Base-by-base conservation (phyloP, 2,329 filamentous ascomycete species). In the Aspergillus flavus region DNA sequence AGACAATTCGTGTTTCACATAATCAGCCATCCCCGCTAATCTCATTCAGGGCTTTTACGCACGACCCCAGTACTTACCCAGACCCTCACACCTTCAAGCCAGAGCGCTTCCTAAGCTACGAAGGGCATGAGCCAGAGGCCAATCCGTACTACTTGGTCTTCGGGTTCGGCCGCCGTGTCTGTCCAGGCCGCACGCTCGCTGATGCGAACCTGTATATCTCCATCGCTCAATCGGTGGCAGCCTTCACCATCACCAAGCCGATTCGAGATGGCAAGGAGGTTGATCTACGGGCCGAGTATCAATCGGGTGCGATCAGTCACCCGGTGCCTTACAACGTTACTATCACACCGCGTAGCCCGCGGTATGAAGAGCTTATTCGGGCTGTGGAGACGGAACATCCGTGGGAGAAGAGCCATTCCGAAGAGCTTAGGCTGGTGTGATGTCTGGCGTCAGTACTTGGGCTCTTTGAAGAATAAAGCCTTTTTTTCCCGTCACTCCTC, bases 201-300 rank as follows among this genome's bases (percentile, higher is more conserved):
- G 77, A 82, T 34, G 71, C 72, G 6, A 74, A 75, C 0, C 34
- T 82, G 0, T 82, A 75, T 60, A 64, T 81, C 9, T 78, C 67
- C n/a, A 74, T 81, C 28, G 80, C 78, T 0, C 81, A 81, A 28
- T 71, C 76, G 0, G 71, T 87, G 0, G 78, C 85, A 0, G 80
- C 79, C 0, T 86, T 86, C 54, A 69, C 77, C 11, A 73, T 85
- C 21, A 62, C 64, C 23, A 82, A 82, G 61, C 63, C 67, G 19
- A n/a, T 26, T 14, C 32, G 21, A 19, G 21, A 50, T 56, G 52
- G 52, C 2, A 48, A 61, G 28, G 73, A 75, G 11, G 68, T 82
- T 0, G 78, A 78, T 30, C 72, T 77, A 0, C 68, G 71, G 19
- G 50, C 77, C 0, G 68, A 75, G 26, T 80, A 80, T 50, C 66